Base-by-base conservation (phyloP, 805 yeast genomes). In the Monosporozyma servazzii region DNA sequence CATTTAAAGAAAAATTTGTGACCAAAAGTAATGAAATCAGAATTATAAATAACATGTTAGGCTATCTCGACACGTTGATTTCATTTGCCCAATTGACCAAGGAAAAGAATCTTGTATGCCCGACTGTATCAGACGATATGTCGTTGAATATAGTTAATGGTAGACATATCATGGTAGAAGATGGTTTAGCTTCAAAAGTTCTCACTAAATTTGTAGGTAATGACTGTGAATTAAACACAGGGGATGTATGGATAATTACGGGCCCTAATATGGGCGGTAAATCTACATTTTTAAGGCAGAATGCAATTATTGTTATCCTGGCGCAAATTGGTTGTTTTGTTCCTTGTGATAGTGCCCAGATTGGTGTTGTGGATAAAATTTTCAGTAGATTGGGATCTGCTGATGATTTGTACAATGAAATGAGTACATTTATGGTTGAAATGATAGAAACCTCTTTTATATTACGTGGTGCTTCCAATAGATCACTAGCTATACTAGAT, bases 261-360 rank as follows among this genome's bases (percentile, higher is more conserved):
- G 96, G 96, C 0, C 96, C 96, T 0, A 88, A 88, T 61, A 85
- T 85, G 91, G 91, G 91, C 6, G 93, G 93, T 7, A 86, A 86
- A 61, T 83, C 89, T 5, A 83, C 89, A 1, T 84, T 80, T 60
- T 75, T 86, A 43, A 75, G 88, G 54, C 90, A 85, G 51, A 80
- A 84, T 58, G 93, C 90, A 0, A 63, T 85, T 4, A 75, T 84
- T 44, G 80, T 77, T 2, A 80, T 86, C 25, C 68, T 86, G 70
- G 81, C 86, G 0, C 95, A 86, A 62, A 78, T 84, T 47, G 95
- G 95, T 0, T 78, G 84, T 20, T 84, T 74, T 65, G 79, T 86
- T 13, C 91, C 95, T 1, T 86, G 89, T 46, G 69, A 71, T 13
- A 58, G 64, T 7, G 91, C 90, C 0, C 72, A 66, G 11, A 71